Base-by-base conservation (phyloP, 2,329 filamentous ascomycete genomes). In the Podosphaera aphanis region DNA sequence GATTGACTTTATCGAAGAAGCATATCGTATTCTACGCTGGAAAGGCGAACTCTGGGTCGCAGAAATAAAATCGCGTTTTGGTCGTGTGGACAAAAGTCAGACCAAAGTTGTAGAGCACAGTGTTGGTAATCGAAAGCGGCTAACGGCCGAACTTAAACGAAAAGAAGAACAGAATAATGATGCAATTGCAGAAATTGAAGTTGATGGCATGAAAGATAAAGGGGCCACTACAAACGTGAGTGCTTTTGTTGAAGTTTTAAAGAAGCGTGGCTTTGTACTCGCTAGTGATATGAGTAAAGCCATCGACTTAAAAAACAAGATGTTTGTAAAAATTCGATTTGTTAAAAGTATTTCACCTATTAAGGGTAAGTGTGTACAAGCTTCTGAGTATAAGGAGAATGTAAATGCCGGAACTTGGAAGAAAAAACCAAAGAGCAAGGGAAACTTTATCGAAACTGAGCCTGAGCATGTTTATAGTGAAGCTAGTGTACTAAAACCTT, bases 251-350 rank as follows among this genome's bases (percentile, higher is more conserved):
- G 79, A 86, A 44, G 84, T 88, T 1, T 70, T 95, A 51, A 66
- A 71, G 44, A 76, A 77, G 53, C 70, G 86, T 18, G 90, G 90
- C 0, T 94, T 98, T 57, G 68, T 86, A n/a, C 69, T 94, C 25
- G 79, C 80, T 54, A 73, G 74, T 7, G 73, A 71, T 54, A 70
- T 47, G 16, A 47, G 33, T 20, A 70, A 66, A 51, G 73, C 78
- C 0, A 69, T 93, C 8, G 85, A 98, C 64, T 65, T 92, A 56
- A 73, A 71, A 47, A 98, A 98, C 64, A 92, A 81, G 65, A 98
- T 98, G 90, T 98, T 98, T 66, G 88, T 95, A 53, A 83, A 80
- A 64, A 88, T 98, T 84, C 76, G 80, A 55, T 98, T 98, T 62
- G 68, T 86, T 55, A 98, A 95, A 66, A 75, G 71, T n/a, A 75